Evolutionary conservation across 495 filamentous ascomycete species (phyloP).

Genomic region (Aspergillus sparsus): DNA sequence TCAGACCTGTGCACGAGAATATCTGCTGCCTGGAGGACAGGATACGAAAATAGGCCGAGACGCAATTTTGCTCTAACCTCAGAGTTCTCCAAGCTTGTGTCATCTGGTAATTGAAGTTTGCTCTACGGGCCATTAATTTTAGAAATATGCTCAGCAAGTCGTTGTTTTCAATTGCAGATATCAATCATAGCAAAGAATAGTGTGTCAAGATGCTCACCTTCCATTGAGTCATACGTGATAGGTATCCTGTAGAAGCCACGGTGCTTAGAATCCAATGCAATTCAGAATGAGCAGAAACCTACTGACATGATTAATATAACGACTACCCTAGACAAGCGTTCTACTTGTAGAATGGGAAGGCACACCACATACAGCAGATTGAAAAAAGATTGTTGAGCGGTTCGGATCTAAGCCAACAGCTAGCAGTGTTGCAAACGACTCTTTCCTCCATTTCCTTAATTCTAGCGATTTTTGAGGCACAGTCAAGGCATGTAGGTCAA

Average conservation of each 20-base stretch:
- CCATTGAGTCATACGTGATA: slow-evolving; percentile 97
- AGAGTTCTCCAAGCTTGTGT: slow-evolving; percentile 53
- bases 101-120: slow-evolving; percentile 63
- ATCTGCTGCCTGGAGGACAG: slow-evolving; percentile 93
- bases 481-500: slow-evolving; percentile 92
- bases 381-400: slow-evolving; percentile 79
- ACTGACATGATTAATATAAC: slow-evolving; percentile 21
- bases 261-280: slow-evolving; percentile 97
- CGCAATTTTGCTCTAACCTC: slow-evolving; percentile 62
- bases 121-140: slow-evolving; percentile 49
- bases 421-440: slow-evolving; percentile 76
- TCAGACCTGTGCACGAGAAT: slow-evolving; percentile 78
- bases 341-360: not conserved
- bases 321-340: not conserved
- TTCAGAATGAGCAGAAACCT: slow-evolving; percentile 80
- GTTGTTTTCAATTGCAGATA: not conserved
- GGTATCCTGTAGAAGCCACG: slow-evolving; percentile 81
- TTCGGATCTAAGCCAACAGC: slow-evolving; percentile 81
- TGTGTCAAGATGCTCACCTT: slow-evolving; percentile 59
- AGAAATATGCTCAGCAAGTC: not conserved
- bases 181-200: not conserved
- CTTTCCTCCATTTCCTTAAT: slow-evolving; percentile 63
- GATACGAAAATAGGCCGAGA: slow-evolving; percentile 94
- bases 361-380: slow-evolving; percentile 59
- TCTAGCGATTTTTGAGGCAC: slow-evolving; percentile 60